A percentile compares a stretch with the other conserved stretches of the same genome.
These are phyloP conservation scores for Entomortierella beljakovae DNA, from an alignment of 192 early-diverging fungal genomes.

Conservation along the genomic window DNA sequence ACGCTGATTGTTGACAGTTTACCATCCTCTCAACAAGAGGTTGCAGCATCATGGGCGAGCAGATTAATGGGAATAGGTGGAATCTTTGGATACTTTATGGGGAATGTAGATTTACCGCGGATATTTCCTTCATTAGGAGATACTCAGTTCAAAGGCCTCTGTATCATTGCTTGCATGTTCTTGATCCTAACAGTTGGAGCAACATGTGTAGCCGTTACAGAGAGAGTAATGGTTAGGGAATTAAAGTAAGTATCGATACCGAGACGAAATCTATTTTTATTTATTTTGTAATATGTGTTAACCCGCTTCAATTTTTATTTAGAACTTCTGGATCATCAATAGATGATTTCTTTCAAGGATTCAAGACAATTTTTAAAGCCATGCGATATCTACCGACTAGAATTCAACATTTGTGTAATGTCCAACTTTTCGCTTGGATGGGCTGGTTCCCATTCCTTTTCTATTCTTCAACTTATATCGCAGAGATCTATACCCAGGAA, in stretches of 20 bases:
- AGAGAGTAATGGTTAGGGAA: slow-evolving; percentile 55
- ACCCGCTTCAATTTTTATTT: neutral
- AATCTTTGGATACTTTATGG: slow-evolving; percentile 90
- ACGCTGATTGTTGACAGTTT: slow-evolving; percentile 89
- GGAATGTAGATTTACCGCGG: slow-evolving; percentile 80
- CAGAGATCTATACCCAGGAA: slow-evolving; percentile 59
- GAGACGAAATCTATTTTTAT: neutral
- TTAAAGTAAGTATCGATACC: slow-evolving; percentile 11
- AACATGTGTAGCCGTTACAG: slow-evolving; percentile 78
- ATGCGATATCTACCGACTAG: slow-evolving; percentile 76
- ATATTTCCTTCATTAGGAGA: slow-evolving; percentile 80
- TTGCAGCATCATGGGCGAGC: slow-evolving; percentile 88
- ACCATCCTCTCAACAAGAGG: slow-evolving; percentile 85
- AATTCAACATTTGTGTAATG: slow-evolving; percentile 83
- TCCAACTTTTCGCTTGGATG: slow-evolving; percentile 98
- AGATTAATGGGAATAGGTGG: slow-evolving; percentile 91
- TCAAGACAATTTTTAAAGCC: slow-evolving; percentile 48
- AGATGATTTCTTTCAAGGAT: slow-evolving; percentile 29
- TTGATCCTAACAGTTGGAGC: slow-evolving; percentile 69
- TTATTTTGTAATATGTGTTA: too few relatives aligned
- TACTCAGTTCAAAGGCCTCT: slow-evolving; percentile 87
- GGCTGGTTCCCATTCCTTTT: slow-evolving; percentile 96
- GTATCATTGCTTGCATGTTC: slow-evolving; percentile 75
- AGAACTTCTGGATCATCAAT: slow-evolving; percentile 29
- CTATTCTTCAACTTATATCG: slow-evolving; percentile 76